Base-by-base conservation (phyloP, 1,284 basidiomycete genomes). In the Psilocybe mexicana region DNA sequence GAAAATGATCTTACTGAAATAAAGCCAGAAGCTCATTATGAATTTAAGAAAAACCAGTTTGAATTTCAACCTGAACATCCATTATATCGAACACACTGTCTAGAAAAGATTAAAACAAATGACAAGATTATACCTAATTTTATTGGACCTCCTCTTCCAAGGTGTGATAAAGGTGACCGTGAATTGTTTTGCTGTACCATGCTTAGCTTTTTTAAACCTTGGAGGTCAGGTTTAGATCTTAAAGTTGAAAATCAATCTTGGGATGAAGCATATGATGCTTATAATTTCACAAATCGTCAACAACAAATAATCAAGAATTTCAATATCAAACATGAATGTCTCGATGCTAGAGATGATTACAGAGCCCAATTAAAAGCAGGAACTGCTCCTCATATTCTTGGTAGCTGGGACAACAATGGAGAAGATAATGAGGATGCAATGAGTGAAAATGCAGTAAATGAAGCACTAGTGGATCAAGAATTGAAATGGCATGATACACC, bases 161-260 rank as follows among this genome's bases (percentile, higher is more conserved):
- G 73, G 6, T 26, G 45, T 8, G 72, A 75, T 62, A 28, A 57
- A 51, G 73, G 71, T n/a, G 67, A 74, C 52, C 43, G 64, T n/a
- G 69, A 74, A 44, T 65, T 66, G 33, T 76, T 74, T 44, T 72
- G 70, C 59, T 25, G 33, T 2, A 65, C 66, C 2, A 74, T 74
- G 72, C 49, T 74, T 0, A 67, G 65, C 2, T 54, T 74, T 0
- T 74, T 73, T 42, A 65, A 62, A 43, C 71, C 69, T 2, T 75
- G 72, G 72, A 40, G 68, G 10, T 59, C 54, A 12, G 70, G 71
- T 0, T 7, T 25, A 5, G 70, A 74, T 26, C 48, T 75, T 3
- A 69, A 69, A 48, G 1, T 2, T 2, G 8, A 14, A 5, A 25
- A 36, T 18, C 40, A 60, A 6, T 43, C 64, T 0, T 74, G 72